Evolutionary conservation across 2,329 filamentous ascomycete species (phyloP), one percentile per base, ranked within the genome.

Genomic region (Colletotrichum truncatum): DNA sequence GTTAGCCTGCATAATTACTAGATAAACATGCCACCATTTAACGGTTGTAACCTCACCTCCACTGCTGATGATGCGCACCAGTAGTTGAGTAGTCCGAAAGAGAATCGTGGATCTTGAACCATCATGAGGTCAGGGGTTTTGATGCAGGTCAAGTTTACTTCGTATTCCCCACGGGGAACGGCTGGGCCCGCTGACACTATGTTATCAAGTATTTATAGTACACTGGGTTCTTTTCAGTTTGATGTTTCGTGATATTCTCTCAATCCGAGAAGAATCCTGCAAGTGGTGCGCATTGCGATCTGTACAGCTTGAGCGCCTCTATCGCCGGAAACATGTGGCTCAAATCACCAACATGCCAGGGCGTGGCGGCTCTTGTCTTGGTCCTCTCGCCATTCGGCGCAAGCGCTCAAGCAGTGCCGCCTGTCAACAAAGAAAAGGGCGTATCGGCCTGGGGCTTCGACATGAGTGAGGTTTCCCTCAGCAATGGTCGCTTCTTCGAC

Each of bases 391-490:
- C 28, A n/a, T 23, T 5, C 5, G 8, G 28, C 1, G 41, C 34
- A 3, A 26, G 43, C 11, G 73, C 61, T 14, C 73, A 75, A 49
- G 70, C 61, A 26, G 70, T 72, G 6, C 73, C 72, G 2, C 73
- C 74, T 3, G 70, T 57, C 21, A 67, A 69, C 21, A 57, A 60
- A 6, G 75, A 79, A 45, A 72, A 65, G 4, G 77, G 78, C 7
- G 74, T 77, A 9, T 71, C 72, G 4, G 75, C 78, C 6, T 75
- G 75, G 61, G 68, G 74, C 4, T 80, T 83, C 68, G 76, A 81
- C 64, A 70, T 82, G 68, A 76, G 75, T 69, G 74, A 80, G 61
- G 73, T 81, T 32, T 72, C 76, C 8, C 73, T 82, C 8, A 78
- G 72, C 34, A 72, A 71, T 34, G 77, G 78, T 36, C 77, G 81